These are phyloP conservation scores for Triglochin maritima DNA, from an alignment of 106 monocot genomes.

Conservation along the genomic window DNA sequence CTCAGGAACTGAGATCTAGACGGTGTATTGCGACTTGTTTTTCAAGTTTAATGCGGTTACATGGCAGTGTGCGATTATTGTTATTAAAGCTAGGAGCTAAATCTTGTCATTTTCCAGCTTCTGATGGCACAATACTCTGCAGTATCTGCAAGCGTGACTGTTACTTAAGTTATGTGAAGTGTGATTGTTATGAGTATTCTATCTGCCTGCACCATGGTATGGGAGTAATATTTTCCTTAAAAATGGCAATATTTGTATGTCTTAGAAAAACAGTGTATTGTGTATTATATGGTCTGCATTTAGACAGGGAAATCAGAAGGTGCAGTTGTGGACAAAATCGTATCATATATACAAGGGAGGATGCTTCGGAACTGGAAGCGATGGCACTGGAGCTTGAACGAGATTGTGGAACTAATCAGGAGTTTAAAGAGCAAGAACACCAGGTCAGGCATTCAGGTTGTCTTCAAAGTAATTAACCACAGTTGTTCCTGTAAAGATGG, in stretches of 20 bases:
- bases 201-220: slow-evolving; percentile 67
- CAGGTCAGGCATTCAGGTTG: neutral
- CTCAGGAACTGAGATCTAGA: slow-evolving; percentile 23
- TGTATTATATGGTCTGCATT: slow-evolving; percentile 6
- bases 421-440: slow-evolving; percentile 1
- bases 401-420: slow-evolving; percentile 19
- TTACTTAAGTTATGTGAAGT: slow-evolving; percentile 44
- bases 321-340: slow-evolving; percentile 33
- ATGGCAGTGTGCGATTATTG: slow-evolving; percentile 33
- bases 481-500: slow-evolving; percentile 6
- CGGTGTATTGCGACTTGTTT: slow-evolving; percentile 37
- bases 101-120: slow-evolving; percentile 1
- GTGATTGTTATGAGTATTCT: slow-evolving; percentile 35
- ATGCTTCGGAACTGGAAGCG: slow-evolving; percentile 39
- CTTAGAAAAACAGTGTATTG: neutral
- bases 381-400: slow-evolving; percentile 32
- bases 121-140: slow-evolving; percentile 18
- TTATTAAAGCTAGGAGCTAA: slow-evolving; percentile 31
- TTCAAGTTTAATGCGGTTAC: slow-evolving; percentile 52
- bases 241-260: neutral
- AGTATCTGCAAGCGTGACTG: slow-evolving; percentile 53
- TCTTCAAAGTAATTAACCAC: slow-evolving; percentile 1
- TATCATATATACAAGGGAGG: slow-evolving; percentile 24
- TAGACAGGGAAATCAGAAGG: slow-evolving; percentile 28
- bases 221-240: neutral